Percentiles rank a stretch among this genome's conserved stretches.
Conservation (phyloP, 2,329 filamentous ascomycete species). For the Exophiala mesophila region DNA sequence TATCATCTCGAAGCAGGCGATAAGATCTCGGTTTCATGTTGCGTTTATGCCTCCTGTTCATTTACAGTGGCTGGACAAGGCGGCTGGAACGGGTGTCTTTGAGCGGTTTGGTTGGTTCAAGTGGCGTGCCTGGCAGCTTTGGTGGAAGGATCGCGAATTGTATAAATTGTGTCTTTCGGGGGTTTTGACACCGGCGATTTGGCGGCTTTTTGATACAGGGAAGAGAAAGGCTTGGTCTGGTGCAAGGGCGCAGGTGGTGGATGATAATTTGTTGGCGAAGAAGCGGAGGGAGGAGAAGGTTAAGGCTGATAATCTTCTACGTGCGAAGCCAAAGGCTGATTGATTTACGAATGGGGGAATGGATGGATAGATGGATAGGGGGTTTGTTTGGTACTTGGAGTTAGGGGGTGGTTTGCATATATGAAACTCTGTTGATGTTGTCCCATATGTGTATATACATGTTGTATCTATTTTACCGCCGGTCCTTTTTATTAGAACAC, state of each 20-base stretch:
- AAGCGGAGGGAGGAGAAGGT: slow-evolving; percentile 6
- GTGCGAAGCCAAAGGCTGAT: too few relatives aligned
- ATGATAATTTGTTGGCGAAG: slow-evolving; percentile 12
- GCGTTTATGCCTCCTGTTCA: slow-evolving; percentile 33
- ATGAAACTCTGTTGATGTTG: too few relatives aligned
- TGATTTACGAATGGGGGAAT: too few relatives aligned
- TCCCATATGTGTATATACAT: too few relatives aligned
- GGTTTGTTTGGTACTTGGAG: too few relatives aligned
- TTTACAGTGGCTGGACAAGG: slow-evolving; percentile 39
- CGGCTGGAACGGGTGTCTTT: slow-evolving; percentile 40
- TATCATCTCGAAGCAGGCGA: background rate
- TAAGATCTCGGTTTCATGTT: slow-evolving; percentile 17
- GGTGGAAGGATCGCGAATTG: slow-evolving; percentile 36
- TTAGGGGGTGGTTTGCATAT: too few relatives aligned
- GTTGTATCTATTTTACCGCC: too few relatives aligned
- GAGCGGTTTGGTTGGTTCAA: slow-evolving; percentile 40
- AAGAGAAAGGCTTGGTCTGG: slow-evolving; percentile 39
- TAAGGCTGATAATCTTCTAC: background rate
- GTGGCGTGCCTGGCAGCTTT: slow-evolving; percentile 39
- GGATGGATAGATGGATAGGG: too few relatives aligned
- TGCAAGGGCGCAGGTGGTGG: slow-evolving; percentile 29
- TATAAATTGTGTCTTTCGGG: slow-evolving; percentile 38
- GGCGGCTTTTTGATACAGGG: slow-evolving; percentile 40
- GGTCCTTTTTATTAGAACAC: slow-evolving; percentile 47
- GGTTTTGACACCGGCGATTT: slow-evolving; percentile 39